These are phyloP conservation scores for Vanderwaltozyma tropicalis DNA, from an alignment of 805 yeast species.

Conservation along the genomic window DNA sequence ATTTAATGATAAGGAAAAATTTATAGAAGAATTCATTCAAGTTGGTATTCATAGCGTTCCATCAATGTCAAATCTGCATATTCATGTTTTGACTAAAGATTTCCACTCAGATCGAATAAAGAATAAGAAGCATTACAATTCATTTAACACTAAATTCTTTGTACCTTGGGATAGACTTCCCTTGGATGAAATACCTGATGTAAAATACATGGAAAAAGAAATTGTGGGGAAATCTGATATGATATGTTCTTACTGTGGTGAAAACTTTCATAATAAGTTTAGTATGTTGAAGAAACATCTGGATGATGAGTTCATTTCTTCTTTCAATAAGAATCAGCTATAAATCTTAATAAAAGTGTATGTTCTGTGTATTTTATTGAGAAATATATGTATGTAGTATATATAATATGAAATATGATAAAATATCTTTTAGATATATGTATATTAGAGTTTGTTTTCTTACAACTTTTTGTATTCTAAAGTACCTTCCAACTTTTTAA, in stretches of 20 bases:
- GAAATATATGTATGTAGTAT: conserved; percentile 1
- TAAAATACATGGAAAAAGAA: conserved; percentile 31
- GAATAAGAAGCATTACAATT: conserved; percentile 55
- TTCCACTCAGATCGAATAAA: conserved; percentile 45
- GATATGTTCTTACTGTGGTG: conserved; percentile 34
- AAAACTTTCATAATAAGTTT: conserved; percentile 35
- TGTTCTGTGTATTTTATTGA: no score
- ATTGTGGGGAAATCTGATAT: conserved; percentile 28
- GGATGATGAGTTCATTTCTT: conserved; percentile 26
- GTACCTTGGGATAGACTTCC: conserved; percentile 44
- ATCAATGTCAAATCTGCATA: conserved; percentile 56
- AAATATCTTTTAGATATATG: not conserved
- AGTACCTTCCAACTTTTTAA: conserved; percentile 93
- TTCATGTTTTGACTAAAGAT: conserved; percentile 64
- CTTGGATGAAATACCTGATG: conserved; percentile 23
- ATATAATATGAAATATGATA: conserved; percentile 3
- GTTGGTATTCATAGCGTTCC: conserved; percentile 67
- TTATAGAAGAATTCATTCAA: conserved; percentile 27
- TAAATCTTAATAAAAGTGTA: not conserved
- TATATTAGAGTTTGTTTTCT: not conserved
- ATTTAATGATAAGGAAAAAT: conserved; percentile 9
- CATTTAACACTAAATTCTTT: conserved; percentile 59
- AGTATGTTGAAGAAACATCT: conserved; percentile 34
- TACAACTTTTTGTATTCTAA: conserved; percentile 89
- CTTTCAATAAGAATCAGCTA: conserved; percentile 7